Percentiles rank a stretch among this genome's conserved stretches.
phyloP scores from a whole-genome alignment of 2,329 filamentous ascomycete species.

The Monilinia polystroma region DNA sequence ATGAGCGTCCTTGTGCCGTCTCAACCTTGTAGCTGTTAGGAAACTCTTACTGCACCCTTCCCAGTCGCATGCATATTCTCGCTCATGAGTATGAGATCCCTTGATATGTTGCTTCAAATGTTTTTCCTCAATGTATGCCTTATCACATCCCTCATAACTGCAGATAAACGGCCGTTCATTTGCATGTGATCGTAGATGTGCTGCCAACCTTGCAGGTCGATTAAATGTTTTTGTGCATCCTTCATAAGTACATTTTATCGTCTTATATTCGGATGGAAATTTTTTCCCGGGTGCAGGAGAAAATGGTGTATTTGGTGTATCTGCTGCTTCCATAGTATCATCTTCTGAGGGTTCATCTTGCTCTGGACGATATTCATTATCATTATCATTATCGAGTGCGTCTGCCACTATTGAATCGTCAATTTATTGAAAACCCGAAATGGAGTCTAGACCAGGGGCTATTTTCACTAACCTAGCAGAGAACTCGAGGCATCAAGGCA shows the following conservation, averaged over 20 bases:
- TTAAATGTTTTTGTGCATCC: constrained; percentile 84
- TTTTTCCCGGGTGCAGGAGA: constrained; percentile 49
- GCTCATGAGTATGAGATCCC: constrained; percentile 71
- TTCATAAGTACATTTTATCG: constrained; percentile 70
- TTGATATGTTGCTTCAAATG: constrained; percentile 85
- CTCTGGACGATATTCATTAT: constrained; percentile 41
- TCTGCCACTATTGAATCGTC: constrained; percentile 29
- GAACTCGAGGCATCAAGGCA: constrained; percentile 26
- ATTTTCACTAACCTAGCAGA: constrained; percentile 21
- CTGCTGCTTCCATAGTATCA: constrained; percentile 37
- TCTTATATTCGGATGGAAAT: constrained; percentile 73
- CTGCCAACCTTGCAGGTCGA: constrained; percentile 74
- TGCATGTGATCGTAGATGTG: constrained; percentile 81
- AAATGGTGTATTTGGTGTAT: constrained; percentile 51
- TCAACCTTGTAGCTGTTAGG: constrained; percentile 73
- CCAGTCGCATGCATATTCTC: constrained; percentile 69
- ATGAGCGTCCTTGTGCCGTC: constrained; percentile 76
- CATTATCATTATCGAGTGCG: constrained; percentile 44
- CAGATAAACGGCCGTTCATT: constrained; percentile 81
- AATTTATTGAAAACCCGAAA: constrained; percentile 12
- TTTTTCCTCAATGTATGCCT: constrained; percentile 82
- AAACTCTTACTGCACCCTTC: constrained; percentile 77
- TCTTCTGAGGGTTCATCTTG: constrained; percentile 39
- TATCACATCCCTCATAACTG: constrained; percentile 67
- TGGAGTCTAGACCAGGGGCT: constrained; percentile 25